Percentiles rank a stretch among this genome's conserved stretches.
Conservation (phyloP, 805 yeast genomes). For the Debaryomyces hansenii region DNA sequence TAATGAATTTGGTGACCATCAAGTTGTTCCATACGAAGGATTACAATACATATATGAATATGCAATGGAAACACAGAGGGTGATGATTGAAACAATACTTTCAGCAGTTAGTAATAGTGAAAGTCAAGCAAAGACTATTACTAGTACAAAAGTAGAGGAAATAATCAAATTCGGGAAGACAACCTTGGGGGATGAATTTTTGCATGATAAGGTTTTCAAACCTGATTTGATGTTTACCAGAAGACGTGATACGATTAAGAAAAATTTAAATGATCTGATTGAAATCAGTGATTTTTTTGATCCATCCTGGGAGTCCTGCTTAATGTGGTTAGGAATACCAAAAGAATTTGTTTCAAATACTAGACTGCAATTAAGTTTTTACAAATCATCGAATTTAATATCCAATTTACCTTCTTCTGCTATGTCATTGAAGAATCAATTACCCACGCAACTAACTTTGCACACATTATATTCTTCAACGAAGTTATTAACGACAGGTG, state of each 20-base stretch:
- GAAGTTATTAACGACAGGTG: slow-evolving; percentile 42
- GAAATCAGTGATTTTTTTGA: slow-evolving; percentile 77
- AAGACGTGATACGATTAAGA: slow-evolving; percentile 58
- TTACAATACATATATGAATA: slow-evolving; percentile 64
- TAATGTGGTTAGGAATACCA: slow-evolving; percentile 45
- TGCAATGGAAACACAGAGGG: slow-evolving; percentile 66
- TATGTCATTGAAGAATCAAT: slow-evolving; percentile 27
- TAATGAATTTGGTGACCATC: slow-evolving; percentile 48
- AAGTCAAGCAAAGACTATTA: slow-evolving; percentile 59
- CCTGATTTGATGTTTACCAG: slow-evolving; percentile 83
- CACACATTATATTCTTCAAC: slow-evolving; percentile 42
- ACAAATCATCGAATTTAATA: slow-evolving; percentile 32
- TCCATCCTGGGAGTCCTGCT: slow-evolving; percentile 63
- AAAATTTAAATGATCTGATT: slow-evolving; percentile 59
- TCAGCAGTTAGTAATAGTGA: slow-evolving; percentile 68
- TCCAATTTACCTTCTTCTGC: slow-evolving; percentile 31
- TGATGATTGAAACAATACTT: slow-evolving; percentile 64
- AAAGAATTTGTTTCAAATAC: slow-evolving; percentile 26
- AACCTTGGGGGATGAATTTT: slow-evolving; percentile 62
- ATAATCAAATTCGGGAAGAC: slow-evolving; percentile 63
- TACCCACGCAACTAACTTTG: slow-evolving; percentile 39
- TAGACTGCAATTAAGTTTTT: slow-evolving; percentile 26
- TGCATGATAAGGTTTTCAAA: slow-evolving; percentile 62
- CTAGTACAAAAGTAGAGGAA: slow-evolving; percentile 59
- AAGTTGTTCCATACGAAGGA: slow-evolving; percentile 61